phyloP scores from a whole-genome alignment of 441 rosid genomes.

The Hura crepitans region DNA sequence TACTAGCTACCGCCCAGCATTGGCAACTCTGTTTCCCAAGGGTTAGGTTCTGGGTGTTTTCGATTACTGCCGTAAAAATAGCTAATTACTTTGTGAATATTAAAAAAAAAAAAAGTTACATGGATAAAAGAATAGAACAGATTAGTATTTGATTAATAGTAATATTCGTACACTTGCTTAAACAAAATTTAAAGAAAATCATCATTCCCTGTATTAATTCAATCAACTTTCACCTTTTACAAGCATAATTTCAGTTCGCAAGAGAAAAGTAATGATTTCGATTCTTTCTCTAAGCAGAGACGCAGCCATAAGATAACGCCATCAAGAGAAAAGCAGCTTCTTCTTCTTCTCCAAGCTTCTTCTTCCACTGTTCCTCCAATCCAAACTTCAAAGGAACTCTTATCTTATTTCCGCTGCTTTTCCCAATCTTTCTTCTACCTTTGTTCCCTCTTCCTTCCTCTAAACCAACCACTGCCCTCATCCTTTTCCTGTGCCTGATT shows the following conservation, averaged over 20 bases:
- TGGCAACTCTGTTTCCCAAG: too few species aligned
- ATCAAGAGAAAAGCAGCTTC: conserved; percentile 81
- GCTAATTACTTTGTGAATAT: too few species aligned
- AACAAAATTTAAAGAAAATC: not conserved
- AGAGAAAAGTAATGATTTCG: not conserved
- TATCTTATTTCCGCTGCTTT: conserved; percentile 22
- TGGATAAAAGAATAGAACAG: too few species aligned
- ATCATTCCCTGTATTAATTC: not conserved
- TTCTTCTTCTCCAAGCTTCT: conserved; percentile 76
- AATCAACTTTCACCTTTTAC: not conserved
- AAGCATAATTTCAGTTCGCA: not conserved
- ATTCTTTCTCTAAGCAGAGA: conserved; percentile 35
- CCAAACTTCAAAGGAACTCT: conserved; percentile 41
- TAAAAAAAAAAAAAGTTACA: too few species aligned
- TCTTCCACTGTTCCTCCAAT: conserved; percentile 43
- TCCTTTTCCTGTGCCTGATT: conserved; percentile 71
- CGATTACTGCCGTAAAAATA: too few species aligned
- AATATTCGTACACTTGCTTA: not conserved
- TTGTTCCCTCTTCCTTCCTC: conserved; percentile 28
- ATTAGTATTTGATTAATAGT: too few species aligned
- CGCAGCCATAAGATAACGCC: conserved; percentile 74
- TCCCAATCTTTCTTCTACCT: conserved; percentile 32
- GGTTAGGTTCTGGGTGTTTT: too few species aligned
- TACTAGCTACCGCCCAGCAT: too few species aligned
- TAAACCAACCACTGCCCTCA: conserved; percentile 39